Conservation (phyloP, 1,139 yeast genomes). For the Pichiaceae sp. region DNA sequence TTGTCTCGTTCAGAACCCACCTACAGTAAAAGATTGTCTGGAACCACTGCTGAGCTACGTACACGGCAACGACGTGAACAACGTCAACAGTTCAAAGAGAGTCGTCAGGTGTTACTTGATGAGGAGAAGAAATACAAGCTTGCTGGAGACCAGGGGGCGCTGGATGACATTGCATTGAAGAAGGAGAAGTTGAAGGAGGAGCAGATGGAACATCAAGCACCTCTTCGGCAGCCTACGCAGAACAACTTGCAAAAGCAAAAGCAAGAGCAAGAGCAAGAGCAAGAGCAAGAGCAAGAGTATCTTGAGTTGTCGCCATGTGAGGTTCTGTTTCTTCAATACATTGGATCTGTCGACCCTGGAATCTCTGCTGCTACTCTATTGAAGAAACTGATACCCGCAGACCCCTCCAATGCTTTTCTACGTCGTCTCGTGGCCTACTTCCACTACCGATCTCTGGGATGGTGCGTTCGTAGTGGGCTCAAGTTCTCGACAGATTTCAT, state of each 20-base stretch:
- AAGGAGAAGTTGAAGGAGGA: constrained; percentile 17
- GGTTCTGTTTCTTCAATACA: constrained; percentile 51
- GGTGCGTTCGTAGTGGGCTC: constrained; percentile 91
- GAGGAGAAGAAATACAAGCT: constrained; percentile 18
- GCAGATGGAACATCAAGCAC: not conserved
- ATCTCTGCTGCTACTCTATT: constrained; percentile 22
- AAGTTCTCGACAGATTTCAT: constrained; percentile 84
- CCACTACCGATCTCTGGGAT: constrained; percentile 80
- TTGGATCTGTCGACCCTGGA: constrained; percentile 18
- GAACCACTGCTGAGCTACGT: constrained; percentile 36
- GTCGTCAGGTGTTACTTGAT: constrained; percentile 28
- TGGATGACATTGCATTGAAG: constrained; percentile 24
- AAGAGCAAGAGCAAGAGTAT: constrained; percentile 40
- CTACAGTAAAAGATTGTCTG: constrained; percentile 49
- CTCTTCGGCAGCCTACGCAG: not conserved
- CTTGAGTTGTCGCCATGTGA: constrained; percentile 74
- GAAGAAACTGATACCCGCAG: constrained; percentile 24
- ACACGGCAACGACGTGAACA: constrained; percentile 68
- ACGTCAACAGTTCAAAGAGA: constrained; percentile 61
- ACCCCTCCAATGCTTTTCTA: constrained; percentile 37
- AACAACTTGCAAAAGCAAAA: not conserved
- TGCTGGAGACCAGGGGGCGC: constrained; percentile 9
- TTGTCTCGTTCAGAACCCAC: constrained; percentile 89
- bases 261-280: not conserved
- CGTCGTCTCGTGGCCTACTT: constrained; percentile 69